phyloP scores from a whole-genome alignment of 441 rosid species.

The Syzygium syzygioides region DNA sequence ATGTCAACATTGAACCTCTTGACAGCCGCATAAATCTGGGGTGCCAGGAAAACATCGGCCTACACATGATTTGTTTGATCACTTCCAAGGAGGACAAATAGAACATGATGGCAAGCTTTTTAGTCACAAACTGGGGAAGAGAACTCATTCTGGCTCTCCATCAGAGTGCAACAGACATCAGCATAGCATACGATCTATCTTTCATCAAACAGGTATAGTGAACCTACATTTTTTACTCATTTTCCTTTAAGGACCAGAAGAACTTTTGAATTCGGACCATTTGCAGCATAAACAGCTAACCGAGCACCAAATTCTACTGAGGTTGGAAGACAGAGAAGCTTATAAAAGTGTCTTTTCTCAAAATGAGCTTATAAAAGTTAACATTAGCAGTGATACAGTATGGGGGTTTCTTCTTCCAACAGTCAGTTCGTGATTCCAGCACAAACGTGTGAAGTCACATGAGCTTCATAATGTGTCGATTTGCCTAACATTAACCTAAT shows the following conservation, averaged over 20 bases:
- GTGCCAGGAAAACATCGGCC: conserved; percentile 81
- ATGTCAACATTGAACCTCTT: conserved; percentile 54
- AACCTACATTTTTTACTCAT: not conserved
- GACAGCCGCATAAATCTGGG: conserved; percentile 49
- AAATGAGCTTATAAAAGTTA: not conserved
- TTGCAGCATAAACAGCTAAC: not conserved
- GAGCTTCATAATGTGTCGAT: not conserved
- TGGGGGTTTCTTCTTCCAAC: not conserved
- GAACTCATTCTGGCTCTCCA: not conserved
- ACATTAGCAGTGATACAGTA: not conserved
- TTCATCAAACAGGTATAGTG: not conserved
- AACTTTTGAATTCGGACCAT: not conserved
- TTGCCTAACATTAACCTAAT: not conserved
- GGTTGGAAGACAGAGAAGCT: not conserved
- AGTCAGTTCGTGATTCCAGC: not conserved
- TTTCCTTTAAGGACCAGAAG: not conserved
- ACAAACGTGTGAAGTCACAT: not conserved
- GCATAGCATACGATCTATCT: not conserved
- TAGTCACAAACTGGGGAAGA: not conserved
- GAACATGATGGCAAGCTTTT: not conserved
- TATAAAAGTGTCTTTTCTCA: not conserved
- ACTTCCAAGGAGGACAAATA: not conserved
- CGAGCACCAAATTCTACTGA: not conserved
- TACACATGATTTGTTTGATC: conserved; percentile 21
- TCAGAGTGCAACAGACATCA: not conserved